Base-by-base conservation (phyloP, 306 rosid genomes). In the Ziziphus jujuba region DNA sequence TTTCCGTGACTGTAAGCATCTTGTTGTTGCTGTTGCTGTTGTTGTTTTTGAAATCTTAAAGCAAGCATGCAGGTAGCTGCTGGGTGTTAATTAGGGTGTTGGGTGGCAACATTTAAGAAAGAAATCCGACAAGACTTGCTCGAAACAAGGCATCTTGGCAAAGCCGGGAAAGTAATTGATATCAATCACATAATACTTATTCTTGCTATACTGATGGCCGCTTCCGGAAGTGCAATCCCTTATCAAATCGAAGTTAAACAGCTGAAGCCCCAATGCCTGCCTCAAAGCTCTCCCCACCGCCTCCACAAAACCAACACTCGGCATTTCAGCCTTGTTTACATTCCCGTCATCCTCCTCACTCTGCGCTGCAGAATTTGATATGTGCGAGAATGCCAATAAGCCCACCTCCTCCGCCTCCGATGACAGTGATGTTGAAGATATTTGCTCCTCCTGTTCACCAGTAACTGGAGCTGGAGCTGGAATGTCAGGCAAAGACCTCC, bases 161-260 rank as follows among this genome's bases (percentile, higher is more conserved):
- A 72, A 89, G n/a, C 96, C 93, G 0, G 93, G 93, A 65, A 87
- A 87, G 77, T 89, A 89, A 58, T 89, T 89, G 77, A 89, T 81
- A 70, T 89, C 96, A 69, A 89, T 79, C 1, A 87, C 84, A 36
- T 54, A 61, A 22, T 87, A 87, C 77, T 80, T 79, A 21, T 50
- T 51, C 0, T 15, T 48, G 50, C 77, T 69, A 0, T 22, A 40
- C 21, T 50, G 9, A 17, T 17, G 68, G n/a, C n/a, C n/a, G n/a
- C n/a, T n/a, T n/a, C n/a, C n/a, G n/a, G n/a, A n/a, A n/a, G n/a
- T n/a, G n/a, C n/a, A n/a, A n/a, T n/a, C 87, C 71, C 89, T 87
- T 7, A 89, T 85, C 36, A 87, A 23, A 72, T 89, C 96, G 14
- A 83, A 67, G 63, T 89, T 89, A 73, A 89, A 87, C 16, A 89